phyloP scores from a whole-genome alignment of 371 early-diverging fungal genomes.

The Mucor sp. region DNA sequence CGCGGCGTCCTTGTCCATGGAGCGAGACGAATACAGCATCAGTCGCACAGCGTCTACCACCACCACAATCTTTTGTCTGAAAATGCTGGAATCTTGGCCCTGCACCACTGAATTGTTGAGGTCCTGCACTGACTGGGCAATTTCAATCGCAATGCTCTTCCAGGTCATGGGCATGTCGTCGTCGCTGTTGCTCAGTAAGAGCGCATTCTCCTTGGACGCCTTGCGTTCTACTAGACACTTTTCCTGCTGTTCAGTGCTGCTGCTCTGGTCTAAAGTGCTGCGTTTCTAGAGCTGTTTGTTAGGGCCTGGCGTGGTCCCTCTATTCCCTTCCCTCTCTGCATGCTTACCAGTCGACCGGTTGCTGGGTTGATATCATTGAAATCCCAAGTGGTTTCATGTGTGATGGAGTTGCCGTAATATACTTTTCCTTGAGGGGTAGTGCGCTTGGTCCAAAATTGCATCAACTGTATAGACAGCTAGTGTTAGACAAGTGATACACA shows the following conservation, averaged over 20 bases:
- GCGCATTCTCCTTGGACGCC: background rate
- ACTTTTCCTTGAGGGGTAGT: conserved; percentile 63
- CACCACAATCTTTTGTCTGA: conserved; percentile 23
- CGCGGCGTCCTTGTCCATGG: conserved; percentile 67
- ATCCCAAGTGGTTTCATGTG: conserved; percentile 79
- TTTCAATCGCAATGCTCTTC: conserved; percentile 53
- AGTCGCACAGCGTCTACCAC: conserved; percentile 84
- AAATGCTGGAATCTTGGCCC: conserved; percentile 18
- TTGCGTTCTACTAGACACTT: background rate
- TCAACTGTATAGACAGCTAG: conserved; percentile 14
- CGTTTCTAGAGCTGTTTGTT: background rate
- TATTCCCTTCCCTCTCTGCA: no score
- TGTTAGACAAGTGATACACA: background rate
- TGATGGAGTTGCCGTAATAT: conserved; percentile 79
- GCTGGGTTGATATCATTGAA: conserved; percentile 37
- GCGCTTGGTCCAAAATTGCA: conserved; percentile 60
- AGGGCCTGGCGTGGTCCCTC: no score
- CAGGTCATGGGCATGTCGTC: conserved; percentile 22
- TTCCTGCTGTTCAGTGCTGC: background rate
- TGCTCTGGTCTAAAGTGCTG: background rate
- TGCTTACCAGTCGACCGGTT: conserved; percentile 33
- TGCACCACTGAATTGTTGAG: conserved; percentile 64
- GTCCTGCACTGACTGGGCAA: conserved; percentile 64
- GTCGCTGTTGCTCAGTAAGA: background rate
- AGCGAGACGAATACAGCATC: conserved; percentile 81